Evolutionary conservation across 2,329 filamentous ascomycete genomes (phyloP), one percentile per base, ranked within the genome.

Genomic region (Acrocalymma vagum): DNA sequence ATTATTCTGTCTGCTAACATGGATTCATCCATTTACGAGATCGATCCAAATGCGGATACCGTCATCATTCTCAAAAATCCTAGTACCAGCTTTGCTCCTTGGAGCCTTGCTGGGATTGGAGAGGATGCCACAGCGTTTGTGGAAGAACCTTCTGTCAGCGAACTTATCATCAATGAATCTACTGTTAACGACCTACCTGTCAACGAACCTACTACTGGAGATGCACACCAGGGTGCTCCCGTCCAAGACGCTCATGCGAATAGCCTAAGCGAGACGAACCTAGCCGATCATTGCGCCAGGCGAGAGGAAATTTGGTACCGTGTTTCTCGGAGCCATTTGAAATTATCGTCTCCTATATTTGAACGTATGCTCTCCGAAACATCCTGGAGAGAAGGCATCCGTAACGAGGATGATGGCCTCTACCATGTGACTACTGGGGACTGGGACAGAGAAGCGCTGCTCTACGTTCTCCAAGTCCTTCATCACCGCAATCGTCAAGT

Each of bases 401-500:
- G 17, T 4, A 21, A 43, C 13, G 10, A 30, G 9, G 24, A 21
- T 6, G 45, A 56, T 13, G 41, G 55, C 9, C 36, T 21, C 2
- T 55, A 38, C 31, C 38, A 48, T 16, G 14, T 58, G 6, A 2
- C 16, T 1, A 43, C 49, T 8, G 23, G 42, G 2, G 49, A 53
- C 59, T 58, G 49, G 54, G 65, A 78, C 37, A 50, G 60, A 4
- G 57, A 71, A 6, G 72, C 74, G 0, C 62, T 78, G 4, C 55
- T 68, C 7, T 69, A 72, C 13, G 38, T 78, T 1, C 56, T 79
- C 31, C 69, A 76, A 42, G 71, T 75, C n/a, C 58, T 80, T 8
- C 77, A 80, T 54, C 63, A 71, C 32, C 67, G 68, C 3, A 67
- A 63, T 10, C 47, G 62, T n/a, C 64, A 71, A 27, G 65, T 79